These are phyloP conservation scores for Aspergillus nanangensis DNA, from an alignment of 495 filamentous ascomycete species.

Conservation along the genomic window DNA sequence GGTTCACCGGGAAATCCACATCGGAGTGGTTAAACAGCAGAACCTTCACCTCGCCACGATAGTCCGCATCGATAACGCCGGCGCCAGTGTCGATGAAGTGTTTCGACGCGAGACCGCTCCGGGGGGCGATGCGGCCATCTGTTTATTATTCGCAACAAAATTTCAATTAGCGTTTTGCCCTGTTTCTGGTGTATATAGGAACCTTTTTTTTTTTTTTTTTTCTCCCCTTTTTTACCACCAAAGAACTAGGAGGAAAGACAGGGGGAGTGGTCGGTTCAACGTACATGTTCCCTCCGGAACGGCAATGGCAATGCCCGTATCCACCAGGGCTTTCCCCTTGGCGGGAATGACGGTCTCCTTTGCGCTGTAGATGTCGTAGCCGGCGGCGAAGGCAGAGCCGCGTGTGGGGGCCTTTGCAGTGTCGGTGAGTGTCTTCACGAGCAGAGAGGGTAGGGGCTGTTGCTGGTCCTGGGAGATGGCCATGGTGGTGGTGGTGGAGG, in stretches of 20 bases:
- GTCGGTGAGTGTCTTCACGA: constrained; percentile 79
- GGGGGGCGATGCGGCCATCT: constrained; percentile 91
- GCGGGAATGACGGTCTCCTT: constrained; percentile 70
- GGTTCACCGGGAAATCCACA: constrained; percentile 73
- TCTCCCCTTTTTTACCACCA: not conserved
- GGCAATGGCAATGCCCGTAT: constrained; percentile 86
- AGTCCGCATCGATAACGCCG: constrained; percentile 96
- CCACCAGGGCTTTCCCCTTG: constrained; percentile 78
- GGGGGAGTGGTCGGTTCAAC: constrained; percentile 31
- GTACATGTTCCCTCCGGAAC: constrained; percentile 83
- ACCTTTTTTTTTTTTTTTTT: not conserved
- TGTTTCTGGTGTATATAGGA: not conserved
- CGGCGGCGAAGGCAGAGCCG: constrained; percentile 84
- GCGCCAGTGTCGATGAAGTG: constrained; percentile 93
- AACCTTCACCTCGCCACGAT: constrained; percentile 89
- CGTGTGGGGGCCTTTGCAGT: constrained; percentile 75
- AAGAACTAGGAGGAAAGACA: not conserved
- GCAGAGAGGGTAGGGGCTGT: constrained; percentile 55
- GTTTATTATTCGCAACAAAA: too few species aligned
- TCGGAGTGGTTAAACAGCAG: constrained; percentile 90
- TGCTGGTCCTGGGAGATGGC: constrained; percentile 34
- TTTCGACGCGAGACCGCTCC: constrained; percentile 86
- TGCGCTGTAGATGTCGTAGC: constrained; percentile 86
- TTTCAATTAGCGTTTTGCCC: too few species aligned
- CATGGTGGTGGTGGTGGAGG: constrained; percentile 21